Evolutionary conservation across 2,329 filamentous ascomycete species (phyloP).

Genomic region (Zymoseptoria crescenta): DNA sequence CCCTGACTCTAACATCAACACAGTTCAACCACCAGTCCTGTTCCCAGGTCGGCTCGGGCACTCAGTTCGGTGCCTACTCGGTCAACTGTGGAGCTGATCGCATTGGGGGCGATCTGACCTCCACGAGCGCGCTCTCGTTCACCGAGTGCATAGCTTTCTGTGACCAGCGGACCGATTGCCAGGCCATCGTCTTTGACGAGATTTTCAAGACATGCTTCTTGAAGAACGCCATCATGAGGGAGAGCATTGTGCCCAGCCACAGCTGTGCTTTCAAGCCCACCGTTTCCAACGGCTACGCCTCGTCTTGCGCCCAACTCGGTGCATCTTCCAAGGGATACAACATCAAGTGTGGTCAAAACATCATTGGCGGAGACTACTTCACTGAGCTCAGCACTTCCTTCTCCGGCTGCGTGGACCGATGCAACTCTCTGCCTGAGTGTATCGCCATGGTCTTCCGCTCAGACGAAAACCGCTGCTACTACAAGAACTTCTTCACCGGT

Average conservation of each 20-base stretch:
- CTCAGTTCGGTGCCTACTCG: slow-evolving; percentile 1
- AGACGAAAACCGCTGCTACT: slow-evolving; percentile 12
- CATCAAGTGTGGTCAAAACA: background rate
- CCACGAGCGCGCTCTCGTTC: background rate
- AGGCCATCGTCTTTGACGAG: background rate
- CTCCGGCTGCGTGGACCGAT: slow-evolving; percentile 16
- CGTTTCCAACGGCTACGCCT: background rate
- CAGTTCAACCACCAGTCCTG: background rate
- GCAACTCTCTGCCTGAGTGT: slow-evolving; percentile 11
- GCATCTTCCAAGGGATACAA: background rate
- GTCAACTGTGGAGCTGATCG: slow-evolving; percentile 6
- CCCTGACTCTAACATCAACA: background rate
- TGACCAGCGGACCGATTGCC: background rate
- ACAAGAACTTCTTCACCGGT: slow-evolving; percentile 2
- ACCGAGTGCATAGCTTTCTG: background rate
- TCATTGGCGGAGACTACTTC: slow-evolving; percentile 8
- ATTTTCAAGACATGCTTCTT: background rate
- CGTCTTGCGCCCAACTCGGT: background rate
- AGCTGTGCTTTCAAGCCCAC: background rate
- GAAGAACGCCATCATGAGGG: background rate
- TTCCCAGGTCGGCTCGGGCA: slow-evolving; percentile 4
- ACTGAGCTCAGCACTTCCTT: slow-evolving; percentile 9
- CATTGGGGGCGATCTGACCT: slow-evolving; percentile 3
- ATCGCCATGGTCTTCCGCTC: slow-evolving; percentile 15
- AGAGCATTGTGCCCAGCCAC: background rate